Conservation (phyloP, 306 rosid genomes). For the Glycine soja region DNA sequence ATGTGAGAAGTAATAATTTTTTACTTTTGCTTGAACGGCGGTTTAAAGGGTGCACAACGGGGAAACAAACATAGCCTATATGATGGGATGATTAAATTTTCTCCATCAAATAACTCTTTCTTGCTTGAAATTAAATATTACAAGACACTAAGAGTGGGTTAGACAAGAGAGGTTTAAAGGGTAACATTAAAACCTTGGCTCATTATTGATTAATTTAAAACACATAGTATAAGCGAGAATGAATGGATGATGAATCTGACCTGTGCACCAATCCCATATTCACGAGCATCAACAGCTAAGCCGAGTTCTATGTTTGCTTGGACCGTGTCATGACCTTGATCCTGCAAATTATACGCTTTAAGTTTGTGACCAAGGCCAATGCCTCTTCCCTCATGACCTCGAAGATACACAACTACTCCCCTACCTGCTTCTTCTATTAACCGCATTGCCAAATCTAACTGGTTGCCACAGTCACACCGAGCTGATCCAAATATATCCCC, state of each 20-base stretch:
- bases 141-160: too few species aligned
- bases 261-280: conserved; percentile 91
- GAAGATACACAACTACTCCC: conserved; percentile 81
- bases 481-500: conserved; percentile 92
- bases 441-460: conserved; percentile 84
- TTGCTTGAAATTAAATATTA: background rate
- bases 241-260: conserved; percentile 47
- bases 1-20: too few species aligned
- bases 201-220: background rate
- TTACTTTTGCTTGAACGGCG: too few species aligned
- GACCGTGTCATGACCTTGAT: conserved; percentile 85
- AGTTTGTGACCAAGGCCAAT: conserved; percentile 91
- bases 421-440: conserved; percentile 75
- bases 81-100: background rate
- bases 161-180: too few species aligned
- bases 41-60: too few species aligned
- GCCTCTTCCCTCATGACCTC: conserved; percentile 97
- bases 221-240: background rate
- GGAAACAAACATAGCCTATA: background rate
- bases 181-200: background rate
- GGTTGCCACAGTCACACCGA: conserved; percentile 91
- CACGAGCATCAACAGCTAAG: conserved; percentile 81
- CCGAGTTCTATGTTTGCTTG: conserved; percentile 89
- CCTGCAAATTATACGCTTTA: conserved; percentile 81
- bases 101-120: background rate